A percentile compares a stretch with the other conserved stretches of the same genome.
Conservation (phyloP, 2,329 filamentous ascomycete species). For the Dothidotthia symphoricarpi region DNA sequence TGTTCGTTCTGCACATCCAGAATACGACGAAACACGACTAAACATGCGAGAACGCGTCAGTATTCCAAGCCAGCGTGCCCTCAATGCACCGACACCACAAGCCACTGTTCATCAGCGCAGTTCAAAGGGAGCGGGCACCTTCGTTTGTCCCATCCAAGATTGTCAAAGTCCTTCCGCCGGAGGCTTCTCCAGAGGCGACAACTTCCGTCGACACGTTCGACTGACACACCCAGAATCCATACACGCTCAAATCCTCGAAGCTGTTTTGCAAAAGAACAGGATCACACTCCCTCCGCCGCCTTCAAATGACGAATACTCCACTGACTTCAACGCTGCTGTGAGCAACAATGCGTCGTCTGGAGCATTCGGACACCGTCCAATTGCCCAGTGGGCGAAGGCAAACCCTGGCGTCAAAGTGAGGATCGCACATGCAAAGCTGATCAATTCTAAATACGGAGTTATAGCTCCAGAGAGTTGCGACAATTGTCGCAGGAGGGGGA, state of each 20-base stretch:
- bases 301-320: not conserved
- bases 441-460: conserved; percentile 2
- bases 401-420: not conserved
- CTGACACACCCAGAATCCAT: conserved; percentile 2
- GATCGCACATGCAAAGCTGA: conserved; percentile 3
- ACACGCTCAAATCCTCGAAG: conserved; percentile 1
- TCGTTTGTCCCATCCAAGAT: not conserved
- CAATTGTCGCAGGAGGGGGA: not conserved
- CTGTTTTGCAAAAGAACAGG: not conserved
- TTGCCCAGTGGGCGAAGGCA: too few relatives aligned
- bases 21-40: not conserved
- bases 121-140: too few relatives aligned
- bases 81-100: too few relatives aligned
- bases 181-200: not conserved
- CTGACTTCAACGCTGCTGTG: not conserved
- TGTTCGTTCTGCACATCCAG: not conserved
- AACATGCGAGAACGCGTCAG: too few relatives aligned
- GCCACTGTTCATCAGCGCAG: too few relatives aligned
- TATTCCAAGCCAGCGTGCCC: too few relatives aligned
- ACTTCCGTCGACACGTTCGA: conserved; percentile 1
- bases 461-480: conserved; percentile 2
- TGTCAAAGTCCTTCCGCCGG: not conserved
- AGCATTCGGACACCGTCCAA: not conserved
- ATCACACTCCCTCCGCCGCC: conserved; percentile 1
- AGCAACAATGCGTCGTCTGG: not conserved